Evolutionary conservation across 345 rosid species (phyloP), one percentile per base, ranked within the genome.

Genomic region (Salix udensis): DNA sequence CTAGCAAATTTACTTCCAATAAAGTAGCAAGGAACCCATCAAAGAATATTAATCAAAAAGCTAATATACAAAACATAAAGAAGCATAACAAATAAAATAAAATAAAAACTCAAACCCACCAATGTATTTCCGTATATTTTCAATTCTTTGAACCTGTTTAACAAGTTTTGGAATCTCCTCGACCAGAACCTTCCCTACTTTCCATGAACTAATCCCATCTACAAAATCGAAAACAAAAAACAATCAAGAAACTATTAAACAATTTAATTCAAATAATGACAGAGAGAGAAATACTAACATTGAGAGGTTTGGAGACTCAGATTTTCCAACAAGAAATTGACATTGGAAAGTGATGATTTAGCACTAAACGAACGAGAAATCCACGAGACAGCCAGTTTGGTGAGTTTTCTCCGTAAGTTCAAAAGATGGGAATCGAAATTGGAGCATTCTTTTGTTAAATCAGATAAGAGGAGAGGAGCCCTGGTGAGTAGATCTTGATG

Each of bases 361-460:
- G 87, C 83, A 16, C 70, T 78, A 46, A 91, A 79, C 0, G 92
- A 91, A 31, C 85, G 86, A 50, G 89, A 87, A 81, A 92, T 89
- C 94, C 96, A 92, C 6, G 92, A 91, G 24, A 92, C 87, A 23
- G 86, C 83, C 73, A 71, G 86, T 77, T 89, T 85, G 4, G 80
- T 71, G 64, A 88, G 89, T 71, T 65, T 71, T 21, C 67, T 70
- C 18, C 79, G 89, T n/a, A 91, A 88, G 24, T 82, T 60, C 4
- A 77, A 81, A 76, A 88, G 83, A 68, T 80, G 46, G 64, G 67
- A 66, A 72, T 87, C 87, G 75, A 73, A 82, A 76, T 79, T 78
- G 70, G 83, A 14, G 79, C 82, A 76, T 77, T 74, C 79, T 19
- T 61, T 36, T 67, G 66, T 74, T 76, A 88, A 79, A 74, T 76